Base-by-base conservation (phyloP, 2,329 filamentous ascomycete species). In the Penicillium sp. region DNA sequence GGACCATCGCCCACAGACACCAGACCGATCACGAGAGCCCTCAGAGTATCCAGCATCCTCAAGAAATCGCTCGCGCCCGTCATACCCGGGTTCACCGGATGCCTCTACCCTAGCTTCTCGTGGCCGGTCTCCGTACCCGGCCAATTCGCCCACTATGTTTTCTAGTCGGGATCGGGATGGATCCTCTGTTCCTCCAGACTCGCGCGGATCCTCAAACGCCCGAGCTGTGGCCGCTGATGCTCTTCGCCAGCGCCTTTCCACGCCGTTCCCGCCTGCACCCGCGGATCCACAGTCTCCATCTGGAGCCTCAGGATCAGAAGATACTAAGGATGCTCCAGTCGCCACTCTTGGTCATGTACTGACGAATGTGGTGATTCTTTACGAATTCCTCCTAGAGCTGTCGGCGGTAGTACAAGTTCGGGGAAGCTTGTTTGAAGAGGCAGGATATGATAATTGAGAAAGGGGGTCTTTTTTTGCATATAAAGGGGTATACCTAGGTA, bases 321-420 rank as follows among this genome's bases (percentile, higher is more conserved):
- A 66, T 10, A 64, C 69, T 10, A 72, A 73, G 47, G 70, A 70
- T 29, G 70, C 75, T 6, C 76, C 73, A 49, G 81, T 80, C 10
- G 87, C 86, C 8, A 90, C 87, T 8, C 84, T 94, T 5, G 91
- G 88, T 41, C 90, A 93, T 70, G 79, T 93, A 12, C 77, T 94
- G 61, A 93, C 90, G 6, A 94, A 93, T 71, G 85, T 89, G 41
- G 84, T 93, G 57, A 84, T 93, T 50, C 79, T 92, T 57, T 90
- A 94, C 72, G 89, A 89, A 36, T 94, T 94, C 70, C 75, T 93
- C 49, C 81, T 93, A 49, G 90, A 94, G 73, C 74, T 93, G 55
- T 86, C 89, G 2, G 88, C 89, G 27, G 74, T 93, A 66, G 81
- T 92, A 58, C 89, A 93, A 72, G 87, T 89, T 36, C 81, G 90